Evolutionary conservation across 2,329 filamentous ascomycete genomes (phyloP).

Genomic region (Botrytis porri): DNA sequence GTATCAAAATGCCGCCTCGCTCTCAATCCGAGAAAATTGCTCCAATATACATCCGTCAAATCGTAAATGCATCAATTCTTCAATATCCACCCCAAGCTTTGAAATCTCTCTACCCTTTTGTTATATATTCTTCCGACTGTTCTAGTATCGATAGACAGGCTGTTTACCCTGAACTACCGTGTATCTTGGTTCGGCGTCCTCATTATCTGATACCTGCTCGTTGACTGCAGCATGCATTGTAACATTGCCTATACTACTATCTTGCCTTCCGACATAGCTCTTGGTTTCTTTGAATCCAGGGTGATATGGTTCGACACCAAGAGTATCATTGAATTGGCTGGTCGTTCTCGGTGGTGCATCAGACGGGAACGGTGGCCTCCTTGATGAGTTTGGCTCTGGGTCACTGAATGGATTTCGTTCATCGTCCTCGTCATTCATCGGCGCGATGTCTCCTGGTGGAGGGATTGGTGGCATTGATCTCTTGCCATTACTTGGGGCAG

Average conservation of each 20-base stretch:
- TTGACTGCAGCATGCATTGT: slow-evolving; percentile 34
- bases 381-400: slow-evolving; percentile 22
- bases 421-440: slow-evolving; percentile 31
- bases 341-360: slow-evolving; percentile 27
- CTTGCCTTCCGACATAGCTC: slow-evolving; percentile 33
- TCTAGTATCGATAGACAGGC: slow-evolving; percentile 34
- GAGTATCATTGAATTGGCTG: slow-evolving; percentile 34
- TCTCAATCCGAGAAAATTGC: slow-evolving; percentile 3
- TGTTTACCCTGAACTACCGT: slow-evolving; percentile 23
- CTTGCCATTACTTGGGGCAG: not conserved
- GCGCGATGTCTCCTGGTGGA: slow-evolving; percentile 33
- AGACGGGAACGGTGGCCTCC: slow-evolving; percentile 31
- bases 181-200: slow-evolving; percentile 25
- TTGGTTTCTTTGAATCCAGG: slow-evolving; percentile 36
- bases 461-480: slow-evolving; percentile 31
- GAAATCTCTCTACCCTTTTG: not conserved
- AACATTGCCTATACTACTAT: slow-evolving; percentile 27
- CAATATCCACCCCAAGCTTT: not conserved
- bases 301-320: slow-evolving; percentile 39
- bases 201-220: slow-evolving; percentile 22
- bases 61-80: slow-evolving; percentile 8
- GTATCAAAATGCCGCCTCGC: slow-evolving; percentile 23
- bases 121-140: not conserved
- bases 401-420: slow-evolving; percentile 35
- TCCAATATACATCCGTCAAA: slow-evolving; percentile 13